Conservation (phyloP, 2,329 filamentous ascomycete species). For the Gaeumannomyces tritici region DNA sequence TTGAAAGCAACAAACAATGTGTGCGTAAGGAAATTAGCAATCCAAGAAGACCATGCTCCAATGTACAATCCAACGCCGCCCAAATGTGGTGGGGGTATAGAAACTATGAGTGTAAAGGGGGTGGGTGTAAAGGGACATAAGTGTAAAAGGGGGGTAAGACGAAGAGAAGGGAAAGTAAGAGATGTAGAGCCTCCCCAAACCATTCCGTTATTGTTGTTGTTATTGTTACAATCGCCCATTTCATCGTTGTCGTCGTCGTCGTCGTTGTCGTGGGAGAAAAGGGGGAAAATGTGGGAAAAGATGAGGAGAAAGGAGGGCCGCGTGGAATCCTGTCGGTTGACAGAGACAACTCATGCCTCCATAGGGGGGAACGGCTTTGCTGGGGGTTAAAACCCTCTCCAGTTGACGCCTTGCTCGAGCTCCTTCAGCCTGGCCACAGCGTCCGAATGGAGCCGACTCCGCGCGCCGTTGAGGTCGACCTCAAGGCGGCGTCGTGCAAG, state of each 20-base stretch:
- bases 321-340: neutral
- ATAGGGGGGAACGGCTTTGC: neutral
- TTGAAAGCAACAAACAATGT: neutral
- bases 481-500: slow-evolving; percentile 37
- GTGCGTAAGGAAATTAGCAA: neutral
- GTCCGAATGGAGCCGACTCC: slow-evolving; percentile 39
- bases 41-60: neutral
- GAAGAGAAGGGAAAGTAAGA: neutral
- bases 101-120: neutral
- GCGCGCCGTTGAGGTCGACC: slow-evolving; percentile 36
- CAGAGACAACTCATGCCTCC: neutral
- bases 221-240: neutral
- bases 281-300: neutral
- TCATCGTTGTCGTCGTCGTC: neutral
- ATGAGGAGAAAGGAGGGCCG: neutral
- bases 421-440: slow-evolving; percentile 41
- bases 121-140: neutral
- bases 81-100: neutral
- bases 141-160: neutral
- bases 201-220: neutral
- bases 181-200: neutral
- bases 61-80: neutral
- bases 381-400: slow-evolving; percentile 28
- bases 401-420: slow-evolving; percentile 33
- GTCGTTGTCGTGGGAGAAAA: neutral